Evolutionary conservation across 768 basidiomycete genomes (phyloP).

Genomic region (Suillus occidentalis): DNA sequence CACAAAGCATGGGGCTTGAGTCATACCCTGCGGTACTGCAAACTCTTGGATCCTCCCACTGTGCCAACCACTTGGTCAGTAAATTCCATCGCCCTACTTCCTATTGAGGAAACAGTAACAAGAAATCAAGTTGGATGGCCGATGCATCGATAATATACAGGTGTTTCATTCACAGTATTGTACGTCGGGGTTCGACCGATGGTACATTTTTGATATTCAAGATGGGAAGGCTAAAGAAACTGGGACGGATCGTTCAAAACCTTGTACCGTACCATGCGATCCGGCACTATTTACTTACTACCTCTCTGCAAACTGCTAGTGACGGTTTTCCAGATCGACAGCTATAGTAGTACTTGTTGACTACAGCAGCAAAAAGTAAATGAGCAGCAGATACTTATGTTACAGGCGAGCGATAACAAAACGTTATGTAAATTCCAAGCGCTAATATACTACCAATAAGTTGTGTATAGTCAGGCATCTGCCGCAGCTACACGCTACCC

Average conservation of each 20-base stretch:
- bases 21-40: not conserved
- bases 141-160: not conserved
- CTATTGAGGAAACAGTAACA: not conserved
- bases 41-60: not conserved
- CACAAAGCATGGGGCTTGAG: not conserved
- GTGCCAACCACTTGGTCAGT: not conserved
- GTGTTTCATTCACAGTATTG: not conserved
- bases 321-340: too few species aligned
- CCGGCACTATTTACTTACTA: too few species aligned
- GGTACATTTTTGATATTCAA: not conserved
- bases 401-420: not conserved
- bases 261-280: too few species aligned
- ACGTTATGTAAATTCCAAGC: not conserved
- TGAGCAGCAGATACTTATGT: not conserved
- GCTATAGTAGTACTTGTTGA: too few species aligned
- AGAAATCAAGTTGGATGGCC: not conserved
- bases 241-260: too few species aligned
- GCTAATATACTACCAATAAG: too few species aligned
- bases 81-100: not conserved
- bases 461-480: not conserved
- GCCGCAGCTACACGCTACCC: not conserved
- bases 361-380: too few species aligned
- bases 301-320: too few species aligned
- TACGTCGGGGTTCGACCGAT: not conserved
- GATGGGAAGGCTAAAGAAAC: too few species aligned